phyloP scores from a whole-genome alignment of 192 early-diverging fungal genomes.

The Podila epigama region DNA sequence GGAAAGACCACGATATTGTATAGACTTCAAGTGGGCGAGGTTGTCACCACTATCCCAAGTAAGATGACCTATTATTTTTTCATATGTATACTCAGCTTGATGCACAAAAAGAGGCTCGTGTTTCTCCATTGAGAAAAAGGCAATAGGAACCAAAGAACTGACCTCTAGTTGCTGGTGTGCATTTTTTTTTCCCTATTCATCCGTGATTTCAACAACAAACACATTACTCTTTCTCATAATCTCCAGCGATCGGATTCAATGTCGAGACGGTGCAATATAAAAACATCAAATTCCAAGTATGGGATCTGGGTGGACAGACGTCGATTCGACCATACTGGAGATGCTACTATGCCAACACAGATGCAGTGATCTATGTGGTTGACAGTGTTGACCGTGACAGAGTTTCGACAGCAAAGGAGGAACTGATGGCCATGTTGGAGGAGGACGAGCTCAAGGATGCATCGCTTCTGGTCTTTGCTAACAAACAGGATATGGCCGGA shows the following conservation, averaged over 20 bases:
- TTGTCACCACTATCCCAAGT: slow-evolving; percentile 97
- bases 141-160: not conserved
- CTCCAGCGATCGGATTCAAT: slow-evolving; percentile 77
- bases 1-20: slow-evolving; percentile 99
- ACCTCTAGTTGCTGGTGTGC: not conserved
- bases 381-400: slow-evolving; percentile 93
- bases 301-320: slow-evolving; percentile 95
- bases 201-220: not conserved
- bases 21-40: slow-evolving; percentile 94
- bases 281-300: slow-evolving; percentile 99
- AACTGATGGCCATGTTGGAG: slow-evolving; percentile 91
- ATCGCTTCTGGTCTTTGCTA: slow-evolving; percentile 93
- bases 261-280: slow-evolving; percentile 96
- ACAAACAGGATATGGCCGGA: slow-evolving; percentile 97
- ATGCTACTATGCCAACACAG: slow-evolving; percentile 99
- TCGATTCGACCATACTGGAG: slow-evolving; percentile 96
- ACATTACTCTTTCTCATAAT: not conserved
- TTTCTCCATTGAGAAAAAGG: too few species aligned
- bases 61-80: too few species aligned
- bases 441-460: slow-evolving; percentile 94
- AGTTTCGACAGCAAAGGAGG: slow-evolving; percentile 86
- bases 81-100: not conserved
- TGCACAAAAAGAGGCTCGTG: not conserved
- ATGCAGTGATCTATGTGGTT: slow-evolving; percentile 98
- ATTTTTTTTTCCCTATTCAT: not conserved